Evolutionary conservation across 345 rosid genomes (phyloP).

Genomic region (Euphorbia tirucalli): DNA sequence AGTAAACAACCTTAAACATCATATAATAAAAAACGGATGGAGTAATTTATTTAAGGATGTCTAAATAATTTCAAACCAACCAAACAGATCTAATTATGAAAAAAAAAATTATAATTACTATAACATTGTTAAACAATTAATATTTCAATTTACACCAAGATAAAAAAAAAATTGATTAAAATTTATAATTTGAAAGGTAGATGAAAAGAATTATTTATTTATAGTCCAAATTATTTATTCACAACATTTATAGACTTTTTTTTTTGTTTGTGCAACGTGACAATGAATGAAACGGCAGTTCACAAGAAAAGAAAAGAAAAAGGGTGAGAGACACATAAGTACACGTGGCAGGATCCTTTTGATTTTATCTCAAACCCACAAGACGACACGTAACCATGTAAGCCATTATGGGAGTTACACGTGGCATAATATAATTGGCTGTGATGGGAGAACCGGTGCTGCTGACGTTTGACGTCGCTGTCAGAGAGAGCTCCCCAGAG

Average conservation of each 20-base stretch:
- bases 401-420: constrained; percentile 16
- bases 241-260: background rate
- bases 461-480: constrained; percentile 44
- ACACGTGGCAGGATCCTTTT: constrained; percentile 31
- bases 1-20: no score
- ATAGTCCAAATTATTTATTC: no score
- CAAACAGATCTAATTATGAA: no score
- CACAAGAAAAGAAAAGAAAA: background rate
- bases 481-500: constrained; percentile 20
- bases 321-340: background rate
- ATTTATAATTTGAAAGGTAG: no score
- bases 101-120: no score
- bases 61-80: no score
- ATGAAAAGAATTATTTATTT: no score
- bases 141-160: no score
- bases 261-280: background rate
- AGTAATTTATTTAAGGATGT: no score
- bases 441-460: constrained; percentile 20
- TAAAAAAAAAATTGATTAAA: no score
- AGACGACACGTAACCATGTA: constrained; percentile 17
- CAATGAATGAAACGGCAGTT: background rate
- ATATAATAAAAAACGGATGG: no score
- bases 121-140: no score
- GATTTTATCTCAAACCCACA: constrained; percentile 17
- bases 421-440: constrained; percentile 18